Conservation (phyloP, 2,329 filamentous ascomycete genomes). For the Aspergillus chevalieri region DNA sequence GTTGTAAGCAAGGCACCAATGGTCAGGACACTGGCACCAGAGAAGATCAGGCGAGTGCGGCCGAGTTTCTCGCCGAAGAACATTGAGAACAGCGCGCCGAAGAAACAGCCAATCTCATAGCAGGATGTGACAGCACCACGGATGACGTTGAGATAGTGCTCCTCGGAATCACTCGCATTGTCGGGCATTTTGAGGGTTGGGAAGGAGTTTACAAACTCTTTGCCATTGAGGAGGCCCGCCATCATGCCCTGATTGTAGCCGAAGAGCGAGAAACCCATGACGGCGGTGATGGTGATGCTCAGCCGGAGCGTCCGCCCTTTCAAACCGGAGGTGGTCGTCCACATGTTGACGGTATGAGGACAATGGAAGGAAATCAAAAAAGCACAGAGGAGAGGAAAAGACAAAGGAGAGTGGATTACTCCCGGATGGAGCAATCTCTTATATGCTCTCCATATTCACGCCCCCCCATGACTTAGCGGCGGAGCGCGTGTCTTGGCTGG, state of each 20-base stretch:
- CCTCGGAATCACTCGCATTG: constrained; percentile 24
- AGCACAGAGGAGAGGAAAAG: neutral
- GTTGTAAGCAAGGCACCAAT: constrained; percentile 27
- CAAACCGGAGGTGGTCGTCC: constrained; percentile 16
- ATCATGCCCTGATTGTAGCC: constrained; percentile 33
- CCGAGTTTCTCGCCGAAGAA: constrained; percentile 25
- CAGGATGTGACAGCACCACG: constrained; percentile 48
- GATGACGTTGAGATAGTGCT: constrained; percentile 35
- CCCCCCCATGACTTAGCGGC: no score
- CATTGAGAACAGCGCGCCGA: constrained; percentile 26
- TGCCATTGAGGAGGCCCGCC: constrained; percentile 24
- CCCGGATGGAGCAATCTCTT: no score
- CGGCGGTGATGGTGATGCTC: constrained; percentile 18
- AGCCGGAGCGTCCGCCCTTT: constrained; percentile 11
- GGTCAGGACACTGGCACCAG: constrained; percentile 47
- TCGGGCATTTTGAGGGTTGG: constrained; percentile 11
- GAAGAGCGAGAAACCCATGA: constrained; percentile 47
- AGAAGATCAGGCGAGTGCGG: constrained; percentile 42
- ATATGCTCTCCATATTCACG: no score
- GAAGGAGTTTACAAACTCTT: constrained; percentile 21
- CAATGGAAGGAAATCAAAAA: neutral
- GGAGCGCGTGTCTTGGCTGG: no score
- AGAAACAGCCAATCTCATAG: constrained; percentile 45
- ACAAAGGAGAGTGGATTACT: neutral
- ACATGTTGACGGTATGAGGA: constrained; percentile 13